phyloP scores from a whole-genome alignment of 139 green algal genomes.

The Chlamydomonas incerta region DNA sequence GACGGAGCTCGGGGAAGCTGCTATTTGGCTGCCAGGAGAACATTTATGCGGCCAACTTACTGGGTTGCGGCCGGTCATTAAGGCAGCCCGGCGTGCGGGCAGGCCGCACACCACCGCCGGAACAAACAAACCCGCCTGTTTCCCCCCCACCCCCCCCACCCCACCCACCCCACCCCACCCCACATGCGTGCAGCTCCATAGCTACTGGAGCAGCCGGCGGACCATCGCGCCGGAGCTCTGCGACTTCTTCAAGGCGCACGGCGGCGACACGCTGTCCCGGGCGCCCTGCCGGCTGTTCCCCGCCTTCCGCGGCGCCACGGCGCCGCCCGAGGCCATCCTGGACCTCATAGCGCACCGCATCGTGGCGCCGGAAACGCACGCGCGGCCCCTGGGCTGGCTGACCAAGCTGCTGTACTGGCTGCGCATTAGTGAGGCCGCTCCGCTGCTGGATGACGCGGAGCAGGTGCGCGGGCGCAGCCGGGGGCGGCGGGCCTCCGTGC shows the following conservation, averaged over 20 bases:
- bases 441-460: conserved; percentile 10
- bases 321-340: neutral
- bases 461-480: too few relatives aligned
- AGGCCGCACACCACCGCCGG: too few relatives aligned
- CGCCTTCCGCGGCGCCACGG: neutral
- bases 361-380: conserved; percentile 25
- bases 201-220: conserved; percentile 5
- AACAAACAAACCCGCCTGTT: too few relatives aligned
- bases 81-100: too few relatives aligned
- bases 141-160: too few relatives aligned
- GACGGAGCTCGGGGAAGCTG: too few relatives aligned
- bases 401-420: neutral
- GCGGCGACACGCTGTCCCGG: neutral
- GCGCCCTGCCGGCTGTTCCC: conserved; percentile 2
- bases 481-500: too few relatives aligned
- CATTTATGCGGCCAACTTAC: too few relatives aligned
- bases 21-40: too few relatives aligned
- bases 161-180: neutral
- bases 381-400: neutral
- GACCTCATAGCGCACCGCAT: conserved; percentile 17
- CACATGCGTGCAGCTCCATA: neutral
- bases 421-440: neutral
- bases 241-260: neutral
- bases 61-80: too few relatives aligned
- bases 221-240: neutral